Base-by-base conservation (phyloP, 805 yeast genomes). In the Zygosaccharomyces rouxii region DNA sequence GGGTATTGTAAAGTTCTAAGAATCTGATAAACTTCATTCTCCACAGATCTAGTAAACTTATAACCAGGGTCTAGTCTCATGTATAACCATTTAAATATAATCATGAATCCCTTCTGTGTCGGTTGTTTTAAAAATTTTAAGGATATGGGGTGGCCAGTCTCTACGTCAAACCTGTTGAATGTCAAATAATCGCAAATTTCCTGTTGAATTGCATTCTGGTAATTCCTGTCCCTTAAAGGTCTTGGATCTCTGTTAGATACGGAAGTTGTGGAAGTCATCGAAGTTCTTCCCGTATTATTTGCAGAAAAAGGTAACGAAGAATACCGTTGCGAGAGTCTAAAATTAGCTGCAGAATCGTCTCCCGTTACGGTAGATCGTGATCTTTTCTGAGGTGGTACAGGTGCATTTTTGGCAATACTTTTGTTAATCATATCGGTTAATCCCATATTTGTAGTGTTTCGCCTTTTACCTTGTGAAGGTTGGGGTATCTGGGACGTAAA, bases 21-120 rank as follows among this genome's bases (percentile, higher is more conserved):
- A 16, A 87, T 68, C 16, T 77, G 74, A 52, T 82, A 84, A 3
- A 89, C 85, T 53, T 89, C 97, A 42, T 78, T 74, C 53, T 89
- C 96, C 29, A 86, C 76, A 13, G 86, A 74, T 59, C 78, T 79
- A 14, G 79, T 73, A 63, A 86, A 87, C 54, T 71, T 72, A 64
- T 84, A 84, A 29, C 84, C 85, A 0, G 96, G 96, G 63, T 89
- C 97, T 35, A 88, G 72, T 55, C 81, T 77, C 52, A 74, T 76
- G 68, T 86, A 89, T 21, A 90, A 67, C 77, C 89, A 90, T 63
- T 84, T 86, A 68, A 89, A 89, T 10, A 89, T 80, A 38, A 77
- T 62, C 6, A 80, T 81, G 64, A 89, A 89, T 56, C 87, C 96
- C 60, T 85, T 86, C 60, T 89, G 97, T 0, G 96, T 89, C 14